Conservation (phyloP, 371 early-diverging fungal species). For the Synchytrium microbalum region DNA sequence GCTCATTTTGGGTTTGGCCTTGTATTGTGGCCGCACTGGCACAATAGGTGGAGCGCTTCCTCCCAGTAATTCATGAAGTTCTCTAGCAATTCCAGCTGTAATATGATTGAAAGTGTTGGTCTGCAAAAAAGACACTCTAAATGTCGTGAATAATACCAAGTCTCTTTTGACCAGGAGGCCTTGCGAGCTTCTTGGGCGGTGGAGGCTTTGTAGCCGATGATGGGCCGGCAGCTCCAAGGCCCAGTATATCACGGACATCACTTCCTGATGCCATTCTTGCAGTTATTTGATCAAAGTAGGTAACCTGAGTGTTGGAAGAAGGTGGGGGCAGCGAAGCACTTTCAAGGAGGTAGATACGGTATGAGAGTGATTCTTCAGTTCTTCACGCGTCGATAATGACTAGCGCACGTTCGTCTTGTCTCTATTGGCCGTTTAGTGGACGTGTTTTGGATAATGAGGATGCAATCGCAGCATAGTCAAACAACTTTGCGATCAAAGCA, state of each 20-base stretch:
- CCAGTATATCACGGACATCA: slow-evolving; percentile 60
- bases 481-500: too few species aligned
- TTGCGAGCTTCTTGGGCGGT: slow-evolving; percentile 36
- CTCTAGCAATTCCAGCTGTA: slow-evolving; percentile 59
- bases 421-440: too few species aligned
- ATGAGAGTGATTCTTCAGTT: too few species aligned
- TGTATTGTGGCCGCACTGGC: slow-evolving; percentile 55
- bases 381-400: too few species aligned
- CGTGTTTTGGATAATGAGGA: too few species aligned
- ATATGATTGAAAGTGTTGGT: not conserved
- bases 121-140: not conserved
- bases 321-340: too few species aligned
- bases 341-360: too few species aligned
- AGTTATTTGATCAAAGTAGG: not conserved
- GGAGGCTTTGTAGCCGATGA: slow-evolving; percentile 12
- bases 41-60: slow-evolving; percentile 55
- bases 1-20: slow-evolving; percentile 60
- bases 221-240: slow-evolving; percentile 26
- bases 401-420: too few species aligned
- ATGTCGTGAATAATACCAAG: slow-evolving; percentile 18
- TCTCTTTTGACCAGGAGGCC: slow-evolving; percentile 45
- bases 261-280: slow-evolving; percentile 34
- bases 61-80: slow-evolving; percentile 60
- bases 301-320: too few species aligned
- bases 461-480: too few species aligned